Evolutionary conservation across 345 rosid genomes (phyloP), one percentile per base, ranked within the genome.

Genomic region (Hevea brasiliensis): DNA sequence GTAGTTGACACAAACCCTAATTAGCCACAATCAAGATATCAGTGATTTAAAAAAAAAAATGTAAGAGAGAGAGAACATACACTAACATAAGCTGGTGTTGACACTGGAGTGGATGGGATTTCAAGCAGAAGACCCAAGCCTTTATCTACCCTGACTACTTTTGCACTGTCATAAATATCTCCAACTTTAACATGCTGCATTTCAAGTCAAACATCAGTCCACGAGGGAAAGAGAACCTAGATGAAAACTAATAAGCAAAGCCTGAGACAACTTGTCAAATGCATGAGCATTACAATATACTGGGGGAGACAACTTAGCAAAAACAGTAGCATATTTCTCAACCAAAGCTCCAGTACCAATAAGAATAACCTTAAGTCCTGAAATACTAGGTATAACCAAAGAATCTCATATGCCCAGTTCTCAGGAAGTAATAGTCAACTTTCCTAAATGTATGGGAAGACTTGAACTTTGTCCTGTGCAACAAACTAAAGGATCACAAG

Each of bases 101-200:
- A 78, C 20, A 63, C 72, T 3, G 98, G 92, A 72, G 61, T 29
- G 35, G 96, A 87, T 57, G 96, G 98, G 73, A 95, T 83, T 74
- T 92, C 98, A 68, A 95, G 93, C 79, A 92, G 85, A 83, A 95
- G 90, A 57, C 99, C 99, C 41, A 81, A 71, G 72, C 86, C 86
- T 81, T 85, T 89, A 77, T 95, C 99, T 67, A 95, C 86, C 82
- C 99, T 86, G 32, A 92, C 82, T 56, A 95, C 89, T 87, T 87
- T 92, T 78, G 99, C 85, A 59, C 71, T 84, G 54, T 92, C 99
- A 77, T 86, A 88, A 78, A 92, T 92, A 76, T 81, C 90, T 68
- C 99, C 99, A 69, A 85, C 70, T 64, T 81, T 82, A 61, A 83
- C 87, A 80, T 80, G 86, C 99, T 95, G 88, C 87, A 87, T 61